Conservation (phyloP, 768 basidiomycete genomes). For the Leccinum disarticulatum region DNA sequence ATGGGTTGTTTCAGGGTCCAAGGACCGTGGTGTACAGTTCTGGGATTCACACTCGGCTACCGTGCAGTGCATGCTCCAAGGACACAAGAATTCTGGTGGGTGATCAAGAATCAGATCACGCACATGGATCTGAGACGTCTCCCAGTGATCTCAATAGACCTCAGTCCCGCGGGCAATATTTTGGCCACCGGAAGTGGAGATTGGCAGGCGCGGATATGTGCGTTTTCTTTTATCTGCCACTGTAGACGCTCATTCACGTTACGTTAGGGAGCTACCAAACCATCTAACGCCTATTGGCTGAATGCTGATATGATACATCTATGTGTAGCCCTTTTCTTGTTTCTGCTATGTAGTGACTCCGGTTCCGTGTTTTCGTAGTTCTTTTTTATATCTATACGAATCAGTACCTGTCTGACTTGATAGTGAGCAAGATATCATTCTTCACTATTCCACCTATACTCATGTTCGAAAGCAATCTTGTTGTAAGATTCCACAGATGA, state of each 20-base stretch:
- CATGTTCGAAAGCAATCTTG: conserved; percentile 5
- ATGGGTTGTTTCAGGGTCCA: conserved; percentile 93
- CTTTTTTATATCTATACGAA: conserved; percentile 26
- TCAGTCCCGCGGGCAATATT: conserved; percentile 58
- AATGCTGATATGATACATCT: conserved; percentile 18
- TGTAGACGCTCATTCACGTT: conserved; percentile 6
- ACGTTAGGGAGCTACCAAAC: conserved; percentile 33
- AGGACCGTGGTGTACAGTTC: conserved; percentile 95
- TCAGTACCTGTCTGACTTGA: conserved; percentile 10
- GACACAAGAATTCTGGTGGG: conserved; percentile 64
- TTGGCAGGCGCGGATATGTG: conserved; percentile 70
- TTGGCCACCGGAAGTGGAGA: conserved; percentile 73
- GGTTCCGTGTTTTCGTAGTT: conserved; percentile 10
- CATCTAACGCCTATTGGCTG: conserved; percentile 17
- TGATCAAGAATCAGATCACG: conserved; percentile 6
- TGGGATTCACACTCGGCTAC: conserved; percentile 79
- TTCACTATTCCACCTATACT: conserved; percentile 4
- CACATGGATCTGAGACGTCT: conserved; percentile 9
- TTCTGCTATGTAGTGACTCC: conserved; percentile 25
- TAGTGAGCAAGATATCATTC: conserved; percentile 9
- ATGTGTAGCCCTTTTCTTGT: conserved; percentile 30
- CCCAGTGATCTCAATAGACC: conserved; percentile 70
- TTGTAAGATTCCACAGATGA: background rate
- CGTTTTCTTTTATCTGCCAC: conserved; percentile 21
- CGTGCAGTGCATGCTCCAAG: conserved; percentile 93